Evolutionary conservation across 2,329 filamentous ascomycete genomes (phyloP).

Genomic region (Sodiomyces alkalinus): DNA sequence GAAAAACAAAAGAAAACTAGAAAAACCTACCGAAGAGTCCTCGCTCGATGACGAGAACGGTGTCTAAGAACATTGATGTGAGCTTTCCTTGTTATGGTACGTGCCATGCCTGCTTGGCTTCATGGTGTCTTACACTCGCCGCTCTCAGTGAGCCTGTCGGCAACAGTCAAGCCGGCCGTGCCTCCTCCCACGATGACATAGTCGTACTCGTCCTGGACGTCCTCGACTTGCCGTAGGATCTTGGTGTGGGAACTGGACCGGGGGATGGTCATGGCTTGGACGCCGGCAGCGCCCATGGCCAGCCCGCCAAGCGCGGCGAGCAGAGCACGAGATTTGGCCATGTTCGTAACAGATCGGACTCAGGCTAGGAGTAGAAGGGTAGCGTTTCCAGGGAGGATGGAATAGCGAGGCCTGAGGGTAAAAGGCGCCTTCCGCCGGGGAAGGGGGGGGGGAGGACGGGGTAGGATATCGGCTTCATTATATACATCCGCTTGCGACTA

Average conservation of each 20-base stretch:
- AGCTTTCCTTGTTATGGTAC: too few relatives aligned
- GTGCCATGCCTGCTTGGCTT: too few relatives aligned
- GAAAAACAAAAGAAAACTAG: not conserved
- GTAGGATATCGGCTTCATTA: too few relatives aligned
- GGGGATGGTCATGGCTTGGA: constrained; percentile 1
- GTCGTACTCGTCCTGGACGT: constrained; percentile 7
- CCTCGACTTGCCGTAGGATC: not conserved
- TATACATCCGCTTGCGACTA: too few relatives aligned
- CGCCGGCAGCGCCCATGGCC: not conserved
- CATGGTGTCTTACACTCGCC: constrained; percentile 4
- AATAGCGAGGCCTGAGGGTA: too few relatives aligned
- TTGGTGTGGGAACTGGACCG: constrained; percentile 3
- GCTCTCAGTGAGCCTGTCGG: constrained; percentile 8
- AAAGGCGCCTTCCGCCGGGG: too few relatives aligned
- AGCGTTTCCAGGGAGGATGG: too few relatives aligned
- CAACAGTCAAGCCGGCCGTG: constrained; percentile 7
- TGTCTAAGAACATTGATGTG: constrained; percentile 1
- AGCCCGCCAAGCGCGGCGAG: not conserved
- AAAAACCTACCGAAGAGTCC: constrained; percentile 7
- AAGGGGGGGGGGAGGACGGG: too few relatives aligned
- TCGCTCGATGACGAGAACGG: constrained; percentile 10
- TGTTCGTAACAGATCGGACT: too few relatives aligned
- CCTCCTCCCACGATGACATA: constrained; percentile 12
- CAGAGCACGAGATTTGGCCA: not conserved
- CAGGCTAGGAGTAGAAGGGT: too few relatives aligned